Base-by-base conservation (phyloP, 2,329 filamentous ascomycete species). In the Pezicula radicicola region DNA sequence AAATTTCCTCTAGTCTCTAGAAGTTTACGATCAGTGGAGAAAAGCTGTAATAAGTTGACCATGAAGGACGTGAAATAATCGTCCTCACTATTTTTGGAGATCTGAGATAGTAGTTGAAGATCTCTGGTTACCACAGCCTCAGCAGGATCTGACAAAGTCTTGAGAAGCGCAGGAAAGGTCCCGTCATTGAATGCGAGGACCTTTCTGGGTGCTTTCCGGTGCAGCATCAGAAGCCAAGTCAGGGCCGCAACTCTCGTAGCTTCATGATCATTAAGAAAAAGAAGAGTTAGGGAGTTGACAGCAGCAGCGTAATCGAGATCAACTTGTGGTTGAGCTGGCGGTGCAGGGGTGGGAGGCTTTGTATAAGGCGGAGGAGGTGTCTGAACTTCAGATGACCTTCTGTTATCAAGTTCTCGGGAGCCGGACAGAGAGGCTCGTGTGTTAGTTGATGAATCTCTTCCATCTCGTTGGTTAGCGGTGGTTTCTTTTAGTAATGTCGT, bases 31-130 rank as follows among this genome's bases (percentile, higher is more conserved):
- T 99, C 94, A 0, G 94, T 97, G 40, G 91, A 95, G 67, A 99
- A 99, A 1, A 99, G 80, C 66, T 97, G 94, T 41, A 99, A 75
- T 9, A 99, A 76, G 66, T 96, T 96, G 55, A 97, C 88, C 94
- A 99, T 99, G 68, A 99, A 99, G 21, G 93, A 96, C 2, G 90
- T 88, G 67, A 99, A 99, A 70, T 97, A 97, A 58, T 92, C 91
- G 65, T 99, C 94, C 63, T 97, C 94, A 66, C 91, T 97, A 62
- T 97, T 96, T 58, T 88, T 85, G 3, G 93, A 97, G 50, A 99
- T 97, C 61, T 99, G 94, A 0, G 93, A 97, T 2, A 99, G 78
- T 15, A 99, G 78, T 57, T 97, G 89, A 28, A 99, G 73, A 68
- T 99, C 94, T 62, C 94, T 89, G 4, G 91, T 97, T 1, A 99